phyloP scores from a whole-genome alignment of 495 filamentous ascomycete species.

The Jackrogersella multiformis region DNA sequence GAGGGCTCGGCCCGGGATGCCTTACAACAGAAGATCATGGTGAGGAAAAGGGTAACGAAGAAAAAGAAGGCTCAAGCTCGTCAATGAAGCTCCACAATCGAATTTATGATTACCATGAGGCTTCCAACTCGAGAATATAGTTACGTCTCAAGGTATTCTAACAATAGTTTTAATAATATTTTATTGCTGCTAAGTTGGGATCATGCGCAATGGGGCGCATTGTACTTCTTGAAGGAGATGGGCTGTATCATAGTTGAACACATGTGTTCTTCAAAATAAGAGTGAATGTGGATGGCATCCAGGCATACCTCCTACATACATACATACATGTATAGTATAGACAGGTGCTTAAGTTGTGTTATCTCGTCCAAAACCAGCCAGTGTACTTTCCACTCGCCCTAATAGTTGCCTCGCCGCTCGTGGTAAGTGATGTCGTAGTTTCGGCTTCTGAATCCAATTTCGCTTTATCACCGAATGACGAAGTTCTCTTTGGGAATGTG shows the following conservation, averaged over 20 bases:
- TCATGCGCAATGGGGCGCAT: neutral
- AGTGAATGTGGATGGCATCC: neutral
- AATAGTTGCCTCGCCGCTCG: neutral
- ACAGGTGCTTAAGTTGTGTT: neutral
- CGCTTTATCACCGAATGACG: neutral
- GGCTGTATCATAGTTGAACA: neutral
- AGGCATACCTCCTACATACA: neutral
- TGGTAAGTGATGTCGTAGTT: neutral
- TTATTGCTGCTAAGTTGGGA: conserved; percentile 2
- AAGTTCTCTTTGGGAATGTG: neutral
- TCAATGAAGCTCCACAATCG: neutral
- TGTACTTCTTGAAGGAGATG: conserved; percentile 1
- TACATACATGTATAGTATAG: neutral
- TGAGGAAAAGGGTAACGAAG: conserved; percentile 56
- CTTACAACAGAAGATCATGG: conserved; percentile 59
- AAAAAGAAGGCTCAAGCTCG: conserved; percentile 60
- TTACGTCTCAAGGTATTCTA: neutral
- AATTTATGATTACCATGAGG: neutral
- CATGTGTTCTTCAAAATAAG: neutral
- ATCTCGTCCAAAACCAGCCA: conserved; percentile 50
- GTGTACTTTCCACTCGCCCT: conserved; percentile 22
- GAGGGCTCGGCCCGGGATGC: conserved; percentile 46
- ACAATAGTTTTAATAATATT: neutral
- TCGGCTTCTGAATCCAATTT: conserved; percentile 2
- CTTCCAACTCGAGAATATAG: neutral